phyloP scores from a whole-genome alignment of 2,329 filamentous ascomycete genomes.

The Clarireedia homoeocarpa region DNA sequence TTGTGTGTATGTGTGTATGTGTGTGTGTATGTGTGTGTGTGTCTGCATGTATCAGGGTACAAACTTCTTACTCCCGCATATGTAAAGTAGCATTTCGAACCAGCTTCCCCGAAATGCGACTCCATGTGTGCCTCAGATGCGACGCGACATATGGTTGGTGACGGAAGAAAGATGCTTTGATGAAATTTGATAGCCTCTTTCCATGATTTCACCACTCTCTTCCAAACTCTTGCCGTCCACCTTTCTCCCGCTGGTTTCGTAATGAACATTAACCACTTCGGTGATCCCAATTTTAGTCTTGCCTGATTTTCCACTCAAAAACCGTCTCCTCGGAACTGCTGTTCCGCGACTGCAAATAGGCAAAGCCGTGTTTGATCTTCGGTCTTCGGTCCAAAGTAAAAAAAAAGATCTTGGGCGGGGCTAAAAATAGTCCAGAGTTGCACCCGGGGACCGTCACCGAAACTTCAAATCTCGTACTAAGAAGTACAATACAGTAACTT shows the following conservation, averaged over 20 bases:
- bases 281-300: constrained; percentile 1
- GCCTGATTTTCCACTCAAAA: no score
- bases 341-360: constrained; percentile 2
- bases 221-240: no score
- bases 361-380: constrained; percentile 4
- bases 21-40: no score
- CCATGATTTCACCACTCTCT: no score
- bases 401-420: neutral
- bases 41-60: neutral
- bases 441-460: no score
- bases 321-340: neutral
- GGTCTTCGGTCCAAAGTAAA: neutral
- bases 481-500: neutral
- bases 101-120: neutral
- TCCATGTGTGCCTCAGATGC: no score
- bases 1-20: no score
- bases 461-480: neutral
- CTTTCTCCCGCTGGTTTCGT: neutral
- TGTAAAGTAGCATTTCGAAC: constrained; percentile 3
- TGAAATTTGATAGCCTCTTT: no score
- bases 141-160: no score
- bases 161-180: no score
- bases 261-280: neutral
- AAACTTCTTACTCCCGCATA: no score
- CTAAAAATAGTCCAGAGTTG: neutral